phyloP scores from a whole-genome alignment of 179 eudicot genomes.

The Gypsophila paniculata region DNA sequence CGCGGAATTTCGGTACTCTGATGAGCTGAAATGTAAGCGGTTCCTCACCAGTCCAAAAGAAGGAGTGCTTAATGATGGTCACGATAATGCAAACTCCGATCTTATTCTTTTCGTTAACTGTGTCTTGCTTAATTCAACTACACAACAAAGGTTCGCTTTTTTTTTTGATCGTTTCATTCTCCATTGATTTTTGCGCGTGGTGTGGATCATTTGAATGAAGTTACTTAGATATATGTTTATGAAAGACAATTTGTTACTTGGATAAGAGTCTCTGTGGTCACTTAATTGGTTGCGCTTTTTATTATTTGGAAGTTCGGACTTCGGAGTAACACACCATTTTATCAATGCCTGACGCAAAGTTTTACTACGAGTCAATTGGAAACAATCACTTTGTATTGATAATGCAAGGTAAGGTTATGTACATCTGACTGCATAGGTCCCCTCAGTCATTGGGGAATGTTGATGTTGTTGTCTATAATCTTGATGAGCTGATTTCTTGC shows the following conservation, averaged over 20 bases:
- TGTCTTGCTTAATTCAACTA: constrained; percentile 52
- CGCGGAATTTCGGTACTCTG: constrained; percentile 63
- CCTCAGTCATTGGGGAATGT: not conserved
- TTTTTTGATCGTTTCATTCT: not conserved
- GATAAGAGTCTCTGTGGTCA: too few relatives aligned
- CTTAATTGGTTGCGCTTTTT: not conserved
- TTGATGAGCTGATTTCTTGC: too few relatives aligned
- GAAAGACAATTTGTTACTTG: too few relatives aligned
- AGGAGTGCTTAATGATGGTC: constrained; percentile 86
- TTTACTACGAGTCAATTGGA: too few relatives aligned
- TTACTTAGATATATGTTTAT: not conserved
- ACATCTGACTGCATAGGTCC: too few relatives aligned
- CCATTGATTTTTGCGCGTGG: not conserved
- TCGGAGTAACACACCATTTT: too few relatives aligned
- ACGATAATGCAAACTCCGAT: constrained; percentile 89
- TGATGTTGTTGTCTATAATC: too few relatives aligned
- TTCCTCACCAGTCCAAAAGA: constrained; percentile 78
- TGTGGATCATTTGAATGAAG: not conserved
- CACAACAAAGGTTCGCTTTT: constrained; percentile 58
- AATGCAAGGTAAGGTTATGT: too few relatives aligned
- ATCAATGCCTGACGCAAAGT: too few relatives aligned
- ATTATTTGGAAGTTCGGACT: not conserved
- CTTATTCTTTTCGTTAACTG: constrained; percentile 70
- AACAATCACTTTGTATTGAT: too few relatives aligned
- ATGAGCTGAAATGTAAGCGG: constrained; percentile 74